These are phyloP conservation scores for Lophiostoma macrostomum DNA, from an alignment of 495 filamentous ascomycete species.

Conservation along the genomic window DNA sequence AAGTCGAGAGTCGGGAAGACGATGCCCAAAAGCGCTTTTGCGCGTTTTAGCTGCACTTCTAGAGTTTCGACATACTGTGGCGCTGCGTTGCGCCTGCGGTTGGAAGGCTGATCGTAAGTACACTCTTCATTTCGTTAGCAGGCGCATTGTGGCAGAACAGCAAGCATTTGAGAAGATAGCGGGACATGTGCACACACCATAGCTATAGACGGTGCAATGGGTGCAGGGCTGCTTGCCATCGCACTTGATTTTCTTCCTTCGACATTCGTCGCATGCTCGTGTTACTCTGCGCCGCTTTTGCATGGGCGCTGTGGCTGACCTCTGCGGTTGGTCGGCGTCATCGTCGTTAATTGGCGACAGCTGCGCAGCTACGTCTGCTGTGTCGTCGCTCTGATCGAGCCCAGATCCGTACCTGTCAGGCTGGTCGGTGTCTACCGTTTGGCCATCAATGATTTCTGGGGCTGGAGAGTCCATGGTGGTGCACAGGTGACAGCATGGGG, in stretches of 20 bases:
- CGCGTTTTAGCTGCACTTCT: slow-evolving; percentile 78
- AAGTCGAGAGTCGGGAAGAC: slow-evolving; percentile 85
- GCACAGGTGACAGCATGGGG: slow-evolving; percentile 14
- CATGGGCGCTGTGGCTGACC: slow-evolving; percentile 47
- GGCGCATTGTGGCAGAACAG: neutral
- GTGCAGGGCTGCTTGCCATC: slow-evolving; percentile 98
- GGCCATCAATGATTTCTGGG: slow-evolving; percentile 11
- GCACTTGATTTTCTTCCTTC: slow-evolving; percentile 98
- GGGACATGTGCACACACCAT: too few species aligned
- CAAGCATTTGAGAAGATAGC: neutral
- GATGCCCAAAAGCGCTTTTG: slow-evolving; percentile 72
- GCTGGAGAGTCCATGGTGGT: slow-evolving; percentile 25
- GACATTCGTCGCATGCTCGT: slow-evolving; percentile 87
- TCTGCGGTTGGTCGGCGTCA: slow-evolving; percentile 22
- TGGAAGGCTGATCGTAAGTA: slow-evolving; percentile 97
- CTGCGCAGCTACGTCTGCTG: slow-evolving; percentile 17
- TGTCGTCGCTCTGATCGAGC: slow-evolving; percentile 15
- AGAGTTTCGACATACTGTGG: slow-evolving; percentile 93
- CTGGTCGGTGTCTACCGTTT: slow-evolving; percentile 9
- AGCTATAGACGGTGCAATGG: slow-evolving; percentile 96
- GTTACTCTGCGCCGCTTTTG: slow-evolving; percentile 90
- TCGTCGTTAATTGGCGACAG: slow-evolving; percentile 27
- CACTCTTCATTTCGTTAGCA: slow-evolving; percentile 61
- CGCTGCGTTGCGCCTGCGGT: slow-evolving; percentile 87
- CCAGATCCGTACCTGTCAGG: slow-evolving; percentile 6